Evolutionary conservation across 2,329 filamentous ascomycete genomes (phyloP), one percentile per base, ranked within the genome.

Genomic region (Biscogniauxia sp.): DNA sequence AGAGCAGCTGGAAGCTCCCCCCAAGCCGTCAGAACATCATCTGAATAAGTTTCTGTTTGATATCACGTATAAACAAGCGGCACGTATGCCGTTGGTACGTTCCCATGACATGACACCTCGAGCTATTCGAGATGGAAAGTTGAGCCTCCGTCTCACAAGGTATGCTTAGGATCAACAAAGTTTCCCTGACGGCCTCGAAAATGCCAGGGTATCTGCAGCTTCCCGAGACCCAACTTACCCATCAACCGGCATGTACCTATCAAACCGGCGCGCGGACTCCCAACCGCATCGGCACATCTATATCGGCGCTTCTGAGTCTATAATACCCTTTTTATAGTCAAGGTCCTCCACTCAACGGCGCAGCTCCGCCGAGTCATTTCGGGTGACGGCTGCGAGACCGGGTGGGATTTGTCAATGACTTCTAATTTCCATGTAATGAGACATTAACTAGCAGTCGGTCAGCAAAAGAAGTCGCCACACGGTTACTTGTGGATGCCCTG

Each of bases 161-260:
- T 53, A 20, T 51, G 51, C 50, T 53, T 58, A 28, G 45, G 56
- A 53, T 50, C 57, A 52, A 61, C 17, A 56, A 37, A 61, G 37
- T 45, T 45, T 45, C 37, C 7, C 37, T 53, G 52, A 58, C 57
- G 41, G 59, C 32, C 55, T 58, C 59, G 53, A 58, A 58, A 53
- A 62, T 56, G 59, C 64, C 61, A 61, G 64, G 64, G 60, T 63
- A 54, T 25, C 62, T 71, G 69, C 69, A 70, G 62, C 63, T 64
- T 68, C 54, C 69, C 67, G 69, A 64, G 60, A 66, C 61, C 61
- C 60, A 64, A 51, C 37, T 61, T 50, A 45, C 37, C 37, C 37
- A 45, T 45, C 37, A 45, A 56, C 62, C 55, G 56, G 57, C 56
- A 51, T 53, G 60, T 62, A 58, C 63, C 61, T 66, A 66, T 66